Conservation (phyloP, 306 rosid genomes). For the Mimosa pudica region DNA sequence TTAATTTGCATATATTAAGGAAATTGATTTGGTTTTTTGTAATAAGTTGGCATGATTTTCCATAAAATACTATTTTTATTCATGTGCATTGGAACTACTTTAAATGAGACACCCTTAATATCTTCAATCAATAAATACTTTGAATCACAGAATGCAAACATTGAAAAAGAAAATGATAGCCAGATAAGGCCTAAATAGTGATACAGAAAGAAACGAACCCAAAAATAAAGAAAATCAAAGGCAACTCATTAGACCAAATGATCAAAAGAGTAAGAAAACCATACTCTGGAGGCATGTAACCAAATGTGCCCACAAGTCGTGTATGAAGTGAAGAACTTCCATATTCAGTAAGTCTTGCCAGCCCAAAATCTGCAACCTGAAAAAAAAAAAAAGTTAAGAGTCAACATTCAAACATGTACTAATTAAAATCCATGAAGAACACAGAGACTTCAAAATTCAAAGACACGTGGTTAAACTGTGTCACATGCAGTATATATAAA, state of each 20-base stretch:
- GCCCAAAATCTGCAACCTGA: constrained; percentile 87
- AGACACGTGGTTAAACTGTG: neutral
- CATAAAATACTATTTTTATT: too few species aligned
- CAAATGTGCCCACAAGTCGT: constrained; percentile 79
- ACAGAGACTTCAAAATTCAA: neutral
- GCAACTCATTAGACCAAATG: neutral
- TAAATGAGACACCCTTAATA: too few species aligned
- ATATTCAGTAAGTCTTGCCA: constrained; percentile 62
- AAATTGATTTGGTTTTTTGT: too few species aligned
- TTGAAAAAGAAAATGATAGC: too few species aligned
- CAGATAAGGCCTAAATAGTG: too few species aligned
- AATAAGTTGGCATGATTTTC: too few species aligned
- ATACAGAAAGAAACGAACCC: too few species aligned
- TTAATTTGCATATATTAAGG: too few species aligned
- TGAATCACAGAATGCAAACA: too few species aligned
- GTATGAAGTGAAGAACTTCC: constrained; percentile 63
- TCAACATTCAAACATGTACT: neutral
- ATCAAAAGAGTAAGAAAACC: constrained; percentile 20
- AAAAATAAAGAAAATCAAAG: neutral
- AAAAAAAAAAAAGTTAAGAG: neutral
- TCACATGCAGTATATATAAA: neutral
- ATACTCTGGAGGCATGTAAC: constrained; percentile 83
- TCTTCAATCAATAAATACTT: too few species aligned
- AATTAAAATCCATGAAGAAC: neutral
- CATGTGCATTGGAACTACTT: too few species aligned